Conservation (phyloP, 2,329 filamentous ascomycete genomes). For the Neopestalotiopsis sp. region DNA sequence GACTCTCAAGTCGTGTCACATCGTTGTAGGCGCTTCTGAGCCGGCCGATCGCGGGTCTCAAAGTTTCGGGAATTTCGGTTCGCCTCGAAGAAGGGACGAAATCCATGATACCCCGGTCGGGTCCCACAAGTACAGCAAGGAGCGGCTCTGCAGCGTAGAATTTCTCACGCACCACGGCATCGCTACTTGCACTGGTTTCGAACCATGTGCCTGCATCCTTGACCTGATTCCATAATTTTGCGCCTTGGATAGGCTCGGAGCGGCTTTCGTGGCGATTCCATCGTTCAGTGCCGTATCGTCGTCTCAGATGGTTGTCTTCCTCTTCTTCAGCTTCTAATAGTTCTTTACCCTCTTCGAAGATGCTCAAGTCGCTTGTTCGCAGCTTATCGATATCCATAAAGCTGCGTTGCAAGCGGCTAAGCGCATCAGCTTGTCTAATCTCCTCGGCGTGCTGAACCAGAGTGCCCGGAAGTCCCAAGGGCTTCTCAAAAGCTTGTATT, state of each 20-base stretch:
- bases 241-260: constrained; percentile 64
- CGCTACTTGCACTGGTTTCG: constrained; percentile 63
- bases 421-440: constrained; percentile 86
- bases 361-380: constrained; percentile 76
- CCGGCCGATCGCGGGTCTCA: constrained; percentile 79
- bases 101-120: constrained; percentile 81
- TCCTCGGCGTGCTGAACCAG: constrained; percentile 92
- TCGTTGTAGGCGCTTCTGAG: constrained; percentile 86
- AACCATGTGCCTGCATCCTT: constrained; percentile 88
- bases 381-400: constrained; percentile 91
- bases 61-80: constrained; percentile 77
- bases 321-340: constrained; percentile 80
- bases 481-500: constrained; percentile 92
- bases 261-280: constrained; percentile 78
- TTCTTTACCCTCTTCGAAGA: constrained; percentile 84
- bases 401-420: constrained; percentile 76
- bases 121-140: constrained; percentile 77
- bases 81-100: constrained; percentile 87
- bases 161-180: constrained; percentile 74
- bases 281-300: constrained; percentile 84
- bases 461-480: constrained; percentile 84
- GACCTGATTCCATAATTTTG: constrained; percentile 76
- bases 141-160: constrained; percentile 77
- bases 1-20: constrained; percentile 80
- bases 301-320: constrained; percentile 78